Evolutionary conservation across 2,329 filamentous ascomycete species (phyloP), one percentile per base, ranked within the genome.

Genomic region (Graphiopsis chlorocephala): DNA sequence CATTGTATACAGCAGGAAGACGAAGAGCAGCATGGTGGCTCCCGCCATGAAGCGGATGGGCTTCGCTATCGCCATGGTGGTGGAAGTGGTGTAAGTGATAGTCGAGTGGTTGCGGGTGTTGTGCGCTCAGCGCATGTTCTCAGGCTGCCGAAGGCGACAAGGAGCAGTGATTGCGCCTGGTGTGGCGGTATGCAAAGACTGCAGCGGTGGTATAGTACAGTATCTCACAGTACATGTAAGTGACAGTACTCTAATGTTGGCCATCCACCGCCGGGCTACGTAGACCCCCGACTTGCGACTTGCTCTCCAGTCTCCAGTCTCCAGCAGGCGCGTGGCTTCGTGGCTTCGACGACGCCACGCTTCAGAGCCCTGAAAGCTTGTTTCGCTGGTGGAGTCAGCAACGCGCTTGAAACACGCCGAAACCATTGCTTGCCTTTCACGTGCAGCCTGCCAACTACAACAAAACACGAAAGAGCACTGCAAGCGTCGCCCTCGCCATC

Each of bases 1-100:
- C 72, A 95, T 82, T 74, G 91, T 89, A 70, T 91, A 89, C 69
- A 96, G 79, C 73, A 96, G 87, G 78, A 93, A 93, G 67, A 91
- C 83, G 82, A 92, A 90, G 69, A 96, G 81, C 67, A 90, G 78
- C 72, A 91, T 80, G 68, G 89, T 91, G 67, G 87, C 82, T 69
- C 90, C 84, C 70, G 87, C 90, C 75, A 97, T 82, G 74, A 90
- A 87, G 79, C 93, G 88, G 76, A 97, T 89, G 65, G 92, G 91
- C 82, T 89, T 89, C 75, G 92, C 91, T 76, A 97, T 83, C 73
- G 90, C 91, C 93, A 97, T 97, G 70, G 72, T 85, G 64, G 35
- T 48, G 38, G 38, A 6, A 31, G 56, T 17, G 61, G 53, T 56
- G 28, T 55, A 25, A 15, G 31, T 47, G 45, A 17, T 45, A 8